Conservation (phyloP, 148 eudicot species). For the Vaccinium vitisidaea region DNA sequence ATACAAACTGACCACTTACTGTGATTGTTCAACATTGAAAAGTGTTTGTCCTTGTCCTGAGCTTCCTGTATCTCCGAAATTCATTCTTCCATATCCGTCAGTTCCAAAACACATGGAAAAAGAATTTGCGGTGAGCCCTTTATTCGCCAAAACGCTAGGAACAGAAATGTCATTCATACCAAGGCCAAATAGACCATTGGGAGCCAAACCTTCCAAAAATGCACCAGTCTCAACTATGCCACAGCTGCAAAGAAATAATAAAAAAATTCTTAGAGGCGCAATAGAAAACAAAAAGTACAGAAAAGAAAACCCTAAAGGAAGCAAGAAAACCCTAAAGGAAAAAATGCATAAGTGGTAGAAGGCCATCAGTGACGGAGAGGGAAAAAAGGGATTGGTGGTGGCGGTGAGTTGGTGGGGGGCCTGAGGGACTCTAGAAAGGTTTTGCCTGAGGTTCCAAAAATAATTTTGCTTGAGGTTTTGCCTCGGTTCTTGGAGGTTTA, state of each 20-base stretch:
- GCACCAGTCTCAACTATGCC: slow-evolving; percentile 74
- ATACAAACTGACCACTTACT: slow-evolving; percentile 39
- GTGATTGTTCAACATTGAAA: slow-evolving; percentile 31
- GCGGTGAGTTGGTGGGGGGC: no score
- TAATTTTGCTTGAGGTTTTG: not conserved
- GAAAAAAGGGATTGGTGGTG: not conserved
- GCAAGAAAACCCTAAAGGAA: not conserved
- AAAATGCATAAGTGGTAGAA: not conserved
- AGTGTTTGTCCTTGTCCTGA: slow-evolving; percentile 69
- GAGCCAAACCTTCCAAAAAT: slow-evolving; percentile 76
- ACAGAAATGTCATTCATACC: slow-evolving; percentile 66
- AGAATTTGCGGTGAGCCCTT: slow-evolving; percentile 66
- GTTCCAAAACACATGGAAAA: slow-evolving; percentile 90
- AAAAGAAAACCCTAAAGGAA: not conserved
- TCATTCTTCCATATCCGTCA: slow-evolving; percentile 75
- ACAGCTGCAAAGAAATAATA: slow-evolving; percentile 56
- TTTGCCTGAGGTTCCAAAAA: not conserved
- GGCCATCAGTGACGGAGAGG: not conserved
- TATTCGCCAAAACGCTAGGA: slow-evolving; percentile 72
- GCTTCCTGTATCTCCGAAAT: slow-evolving; percentile 84
- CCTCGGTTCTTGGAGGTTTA: no score
- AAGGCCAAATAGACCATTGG: slow-evolving; percentile 92
- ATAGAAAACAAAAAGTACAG: not conserved
- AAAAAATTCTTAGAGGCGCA: not conserved
- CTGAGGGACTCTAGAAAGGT: not conserved